Evolutionary conservation across 768 basidiomycete species (phyloP).

Genomic region (Pseudohyphozyma bogoriensis): DNA sequence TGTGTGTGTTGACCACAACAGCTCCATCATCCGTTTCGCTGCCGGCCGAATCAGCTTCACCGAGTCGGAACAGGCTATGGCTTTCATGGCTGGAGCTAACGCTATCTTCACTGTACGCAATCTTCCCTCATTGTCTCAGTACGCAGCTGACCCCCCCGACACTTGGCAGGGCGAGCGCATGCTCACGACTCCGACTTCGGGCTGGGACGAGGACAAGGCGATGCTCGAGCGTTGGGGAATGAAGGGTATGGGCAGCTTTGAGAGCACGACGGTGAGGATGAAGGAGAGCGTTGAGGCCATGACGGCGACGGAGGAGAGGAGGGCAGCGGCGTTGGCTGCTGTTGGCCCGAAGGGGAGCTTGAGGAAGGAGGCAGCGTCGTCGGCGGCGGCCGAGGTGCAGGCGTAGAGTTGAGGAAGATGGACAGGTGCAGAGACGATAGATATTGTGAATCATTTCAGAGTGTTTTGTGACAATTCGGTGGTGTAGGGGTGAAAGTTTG

Average conservation of each 20-base stretch:
- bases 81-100: constrained; percentile 97
- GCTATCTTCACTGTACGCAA: constrained; percentile 76
- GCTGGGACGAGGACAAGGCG: constrained; percentile 95
- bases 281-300: constrained; percentile 21
- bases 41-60: constrained; percentile 80
- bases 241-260: constrained; percentile 81
- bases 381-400: no score
- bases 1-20: not conserved
- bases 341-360: no score
- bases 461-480: no score
- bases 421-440: no score
- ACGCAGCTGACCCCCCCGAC: not conserved
- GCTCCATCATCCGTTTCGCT: constrained; percentile 84
- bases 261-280: constrained; percentile 20
- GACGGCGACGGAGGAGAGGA: constrained; percentile 18
- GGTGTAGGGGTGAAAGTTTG: no score
- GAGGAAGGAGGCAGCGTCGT: no score
- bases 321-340: constrained; percentile 7
- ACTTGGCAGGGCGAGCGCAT: constrained; percentile 63
- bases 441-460: no score
- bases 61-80: constrained; percentile 92
- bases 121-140: not conserved
- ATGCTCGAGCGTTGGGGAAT: constrained; percentile 93
- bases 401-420: no score
- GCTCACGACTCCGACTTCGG: constrained; percentile 73